Evolutionary conservation across 1,139 yeast genomes (phyloP), one percentile per base, ranked within the genome.

Genomic region (Yamadazyma friedrichii): DNA sequence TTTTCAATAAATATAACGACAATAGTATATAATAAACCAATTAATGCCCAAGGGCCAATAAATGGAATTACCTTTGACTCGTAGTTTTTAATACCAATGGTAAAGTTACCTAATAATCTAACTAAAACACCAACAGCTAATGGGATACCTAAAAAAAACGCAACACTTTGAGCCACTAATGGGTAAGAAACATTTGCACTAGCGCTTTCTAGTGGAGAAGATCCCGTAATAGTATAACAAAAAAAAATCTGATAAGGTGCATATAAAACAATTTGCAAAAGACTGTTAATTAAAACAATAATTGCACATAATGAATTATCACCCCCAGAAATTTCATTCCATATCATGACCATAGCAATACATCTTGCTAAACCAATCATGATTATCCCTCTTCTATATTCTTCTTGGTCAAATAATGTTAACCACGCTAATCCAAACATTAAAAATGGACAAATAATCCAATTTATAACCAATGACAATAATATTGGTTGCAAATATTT

Each of bases 301-400:
- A 76, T 55, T 3, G 81, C 82, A 58, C 85, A 80, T 40, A 76
- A 59, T 29, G 67, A 66, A 37, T 59, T 58, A 50, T 78, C 80
- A 4, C 84, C 85, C 12, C 62, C 69, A 2, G 83, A 79, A 15
- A 80, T 62, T 17, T 75, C 72, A 51, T 76, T 79, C 85, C 84
- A 80, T n/a, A 79, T 56, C 36, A 80, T 58, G 1, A 79, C 83
- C 84, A 80, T 80, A 24, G 84, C 84, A 49, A 80, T 78, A 54
- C 85, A 80, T 43, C 85, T 56, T 2, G 83, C 84, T 33, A 76
- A 50, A 1, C 85, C 85, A 36, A 80, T 77, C 74, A 80, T 69
- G 32, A 80, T 76, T 6, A 80, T 64, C 0, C 85, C 84, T 28
- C 61, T 62, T 39, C 84, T 61, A 41, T 74, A 74, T 42, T 76